Evolutionary conservation across 108 stramenopile genomes (phyloP), one percentile per base, ranked within the genome.

Genomic region (Skeletonema menzelii): DNA sequence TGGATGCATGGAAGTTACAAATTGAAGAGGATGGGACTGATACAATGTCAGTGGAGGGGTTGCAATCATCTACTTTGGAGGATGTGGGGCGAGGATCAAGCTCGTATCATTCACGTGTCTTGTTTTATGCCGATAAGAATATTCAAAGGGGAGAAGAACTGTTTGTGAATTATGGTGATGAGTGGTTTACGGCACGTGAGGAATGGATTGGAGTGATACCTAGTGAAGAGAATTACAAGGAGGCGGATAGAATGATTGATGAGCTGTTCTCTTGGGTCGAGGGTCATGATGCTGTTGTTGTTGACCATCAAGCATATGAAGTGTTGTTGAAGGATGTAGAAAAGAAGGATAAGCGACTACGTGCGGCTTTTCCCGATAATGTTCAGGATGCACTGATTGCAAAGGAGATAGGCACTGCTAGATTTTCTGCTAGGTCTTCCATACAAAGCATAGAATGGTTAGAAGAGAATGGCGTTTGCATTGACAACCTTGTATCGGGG

Each of bases 141-240:
- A 76, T 93, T 56, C 73, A 70, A 27, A 8, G 8, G 86, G 85
- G 79, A 26, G 93, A 94, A 75, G 92, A 93, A 70, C 78, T 93
- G 15, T 84, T 87, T 66, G 90, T 88, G 10, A 70, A 75, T 59
- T 93, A 93, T 67, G 92, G 92, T 0, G 69, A 77, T 10, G 40
- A 74, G 19, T 93, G 87, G 87, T 47, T 92, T 57, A 17, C 46
- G 17, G 26, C 38, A 13, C 79, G 91, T 28, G 61, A 70, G 35
- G 14, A 55, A 3, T 14, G 24, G 20, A 19, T 85, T 27, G 88
- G 84, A 1, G 17, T 65, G 24, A 64, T 86, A 4, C 85, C 88
- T 4, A 46, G 77, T 22, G 19, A 46, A 19, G 37, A 66, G 13
- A 69, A 88, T 64, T 90, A 69, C 53, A 37, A 59, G 19, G 59